Conservation (phyloP, 2,329 filamentous ascomycete genomes). For the Trichoderma brevicompactum region DNA sequence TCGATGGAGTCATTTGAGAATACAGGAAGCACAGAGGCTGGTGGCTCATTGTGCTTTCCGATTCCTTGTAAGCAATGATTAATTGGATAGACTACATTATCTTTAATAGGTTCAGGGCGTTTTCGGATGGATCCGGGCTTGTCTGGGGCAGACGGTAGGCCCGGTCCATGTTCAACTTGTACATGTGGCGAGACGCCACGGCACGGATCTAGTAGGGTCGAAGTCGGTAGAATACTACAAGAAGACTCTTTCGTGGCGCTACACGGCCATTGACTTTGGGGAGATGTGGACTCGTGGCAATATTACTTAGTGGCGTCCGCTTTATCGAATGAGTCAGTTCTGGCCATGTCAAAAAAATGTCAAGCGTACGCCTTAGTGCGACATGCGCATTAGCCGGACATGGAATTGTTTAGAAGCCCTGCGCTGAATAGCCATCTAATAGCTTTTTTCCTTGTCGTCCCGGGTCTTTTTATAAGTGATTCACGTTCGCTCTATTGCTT, state of each 20-base stretch:
- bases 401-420: conserved; percentile 5
- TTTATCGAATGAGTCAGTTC: conserved; percentile 12
- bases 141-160: neutral
- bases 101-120: neutral
- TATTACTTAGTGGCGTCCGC: conserved; percentile 10
- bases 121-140: neutral
- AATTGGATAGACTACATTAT: neutral
- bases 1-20: conserved; percentile 34
- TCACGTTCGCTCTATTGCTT: neutral
- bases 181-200: neutral
- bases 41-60: conserved; percentile 18
- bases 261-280: too few relatives aligned
- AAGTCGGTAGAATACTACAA: too few relatives aligned
- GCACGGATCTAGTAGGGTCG: neutral
- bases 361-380: conserved; percentile 18
- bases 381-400: neutral
- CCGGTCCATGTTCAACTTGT: neutral
- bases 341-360: conserved; percentile 18
- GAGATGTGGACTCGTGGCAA: too few relatives aligned
- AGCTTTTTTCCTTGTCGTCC: neutral
- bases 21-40: conserved; percentile 24
- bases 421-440: neutral
- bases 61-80: conserved; percentile 2
- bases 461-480: neutral
- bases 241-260: too few relatives aligned